Evolutionary conservation across 148 eudicot species (phyloP).

Genomic region (Simmondsia chinensis): DNA sequence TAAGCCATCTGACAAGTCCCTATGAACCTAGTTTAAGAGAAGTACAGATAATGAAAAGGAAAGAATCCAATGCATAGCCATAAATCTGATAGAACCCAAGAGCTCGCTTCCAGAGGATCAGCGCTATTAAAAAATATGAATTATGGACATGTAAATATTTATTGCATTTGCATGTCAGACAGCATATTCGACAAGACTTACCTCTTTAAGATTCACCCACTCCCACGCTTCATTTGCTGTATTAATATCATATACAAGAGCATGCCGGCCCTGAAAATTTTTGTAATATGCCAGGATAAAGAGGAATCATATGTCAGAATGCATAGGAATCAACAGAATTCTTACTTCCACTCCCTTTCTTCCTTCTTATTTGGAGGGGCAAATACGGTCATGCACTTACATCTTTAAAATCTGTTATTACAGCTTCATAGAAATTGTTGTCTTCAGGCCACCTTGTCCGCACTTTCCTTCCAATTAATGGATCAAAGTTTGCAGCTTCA

Average conservation of each 20-base stretch:
- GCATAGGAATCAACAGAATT: too few relatives aligned
- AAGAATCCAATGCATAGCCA: too few relatives aligned
- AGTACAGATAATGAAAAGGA: too few relatives aligned
- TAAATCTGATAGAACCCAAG: too few relatives aligned
- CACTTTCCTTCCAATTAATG: constrained; percentile 48
- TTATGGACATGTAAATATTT: too few relatives aligned
- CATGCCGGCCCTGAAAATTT: constrained; percentile 44
- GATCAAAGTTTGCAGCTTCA: constrained; percentile 31
- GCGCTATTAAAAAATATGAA: too few relatives aligned
- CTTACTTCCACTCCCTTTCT: neutral
- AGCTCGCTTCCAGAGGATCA: too few relatives aligned
- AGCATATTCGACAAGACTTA: constrained; percentile 4
- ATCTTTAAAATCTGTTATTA: constrained; percentile 38
- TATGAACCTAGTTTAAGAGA: too few relatives aligned
- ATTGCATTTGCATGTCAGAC: neutral
- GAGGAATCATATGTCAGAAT: too few relatives aligned
- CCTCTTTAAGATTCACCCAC: constrained; percentile 68
- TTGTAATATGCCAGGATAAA: constrained; percentile 1
- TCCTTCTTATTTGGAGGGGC: neutral
- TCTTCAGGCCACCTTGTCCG: constrained; percentile 69
- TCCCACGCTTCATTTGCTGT: constrained; percentile 52
- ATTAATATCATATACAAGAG: constrained; percentile 41
- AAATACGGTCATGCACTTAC: neutral
- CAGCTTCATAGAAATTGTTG: constrained; percentile 52
- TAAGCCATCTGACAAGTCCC: too few relatives aligned